Evolutionary conservation across 2,329 filamentous ascomycete species (phyloP).

Genomic region (Phoma herbarum): DNA sequence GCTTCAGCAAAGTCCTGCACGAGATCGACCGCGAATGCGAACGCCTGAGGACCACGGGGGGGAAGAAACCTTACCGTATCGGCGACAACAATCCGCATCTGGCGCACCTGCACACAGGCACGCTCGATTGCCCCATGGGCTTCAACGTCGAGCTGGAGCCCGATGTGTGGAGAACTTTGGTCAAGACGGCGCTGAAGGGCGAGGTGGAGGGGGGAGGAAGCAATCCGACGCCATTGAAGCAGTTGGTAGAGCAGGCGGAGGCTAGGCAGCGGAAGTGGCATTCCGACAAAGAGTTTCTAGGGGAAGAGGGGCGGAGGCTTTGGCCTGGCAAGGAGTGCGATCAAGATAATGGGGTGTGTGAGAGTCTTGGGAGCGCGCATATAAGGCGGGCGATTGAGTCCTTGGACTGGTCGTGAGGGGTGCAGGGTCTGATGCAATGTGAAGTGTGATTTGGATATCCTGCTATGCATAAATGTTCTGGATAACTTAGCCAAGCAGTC

Average conservation of each 20-base stretch:
- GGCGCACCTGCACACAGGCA: conserved; percentile 55
- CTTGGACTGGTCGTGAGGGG: conserved; percentile 26
- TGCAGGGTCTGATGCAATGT: neutral
- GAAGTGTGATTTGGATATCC: conserved; percentile 8
- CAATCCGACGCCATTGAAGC: conserved; percentile 43
- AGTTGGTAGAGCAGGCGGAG: conserved; percentile 52
- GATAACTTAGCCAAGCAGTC: conserved; percentile 64
- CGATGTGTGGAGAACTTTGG: conserved; percentile 55
- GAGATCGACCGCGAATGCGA: conserved; percentile 53
- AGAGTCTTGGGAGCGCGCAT: conserved; percentile 27
- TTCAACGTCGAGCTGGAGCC: conserved; percentile 57
- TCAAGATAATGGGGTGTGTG: conserved; percentile 17
- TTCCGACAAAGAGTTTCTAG: conserved; percentile 20
- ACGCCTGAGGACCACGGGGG: conserved; percentile 39
- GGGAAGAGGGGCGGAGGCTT: conserved; percentile 30
- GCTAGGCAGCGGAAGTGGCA: conserved; percentile 56
- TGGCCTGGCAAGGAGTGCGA: conserved; percentile 27
- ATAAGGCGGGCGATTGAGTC: conserved; percentile 25
- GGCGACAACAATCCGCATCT: conserved; percentile 53
- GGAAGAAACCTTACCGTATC: conserved; percentile 55
- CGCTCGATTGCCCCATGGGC: conserved; percentile 53
- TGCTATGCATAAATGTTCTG: neutral
- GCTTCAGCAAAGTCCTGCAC: conserved; percentile 53
- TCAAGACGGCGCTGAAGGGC: conserved; percentile 56
- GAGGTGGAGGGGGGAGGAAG: conserved; percentile 54